Conservation (phyloP, 352 stramenopile genomes). For the Pythium guiyangense region DNA sequence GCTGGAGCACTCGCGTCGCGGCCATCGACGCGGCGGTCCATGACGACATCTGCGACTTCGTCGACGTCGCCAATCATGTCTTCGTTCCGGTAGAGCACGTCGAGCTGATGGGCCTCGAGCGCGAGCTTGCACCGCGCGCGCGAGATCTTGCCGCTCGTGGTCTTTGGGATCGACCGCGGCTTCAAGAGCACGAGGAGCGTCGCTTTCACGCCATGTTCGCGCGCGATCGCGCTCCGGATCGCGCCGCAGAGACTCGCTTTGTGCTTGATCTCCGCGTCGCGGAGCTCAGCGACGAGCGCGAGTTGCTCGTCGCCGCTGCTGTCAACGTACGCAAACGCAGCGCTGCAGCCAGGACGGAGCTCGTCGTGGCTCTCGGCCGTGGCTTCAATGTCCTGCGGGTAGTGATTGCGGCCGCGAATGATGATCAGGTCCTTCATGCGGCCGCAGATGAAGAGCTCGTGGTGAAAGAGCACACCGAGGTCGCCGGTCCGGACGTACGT, state of each 20-base stretch:
- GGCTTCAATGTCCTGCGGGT: conserved; percentile 98
- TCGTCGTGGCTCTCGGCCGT: conserved; percentile 83
- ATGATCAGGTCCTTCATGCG: conserved; percentile 99
- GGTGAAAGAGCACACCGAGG: conserved; percentile 95
- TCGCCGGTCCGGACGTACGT: conserved; percentile 95
- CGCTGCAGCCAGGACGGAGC: conserved; percentile 93
- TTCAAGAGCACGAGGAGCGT: conserved; percentile 90
- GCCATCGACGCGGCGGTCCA: conserved; percentile 15
- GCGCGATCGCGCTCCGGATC: conserved; percentile 62
- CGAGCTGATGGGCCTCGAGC: conserved; percentile 50
- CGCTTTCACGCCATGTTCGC: conserved; percentile 84
- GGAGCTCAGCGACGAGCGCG: conserved; percentile 74
- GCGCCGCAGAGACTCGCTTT: conserved; percentile 75
- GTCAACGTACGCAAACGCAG: conserved; percentile 87
- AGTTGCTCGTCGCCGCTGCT: conserved; percentile 53
- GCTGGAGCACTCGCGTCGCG: conserved; percentile 16
- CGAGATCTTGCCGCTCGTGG: conserved; percentile 98
- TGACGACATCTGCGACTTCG: conserved; percentile 24
- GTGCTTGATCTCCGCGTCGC: conserved; percentile 50
- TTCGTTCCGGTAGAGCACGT: conserved; percentile 75
- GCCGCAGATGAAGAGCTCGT: conserved; percentile 97
- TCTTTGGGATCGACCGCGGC: conserved; percentile 95
- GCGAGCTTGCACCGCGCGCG: conserved; percentile 83
- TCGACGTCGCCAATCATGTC: conserved; percentile 59
- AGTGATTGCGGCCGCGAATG: conserved; percentile 98